Evolutionary conservation across 306 rosid species (phyloP).

Genomic region (Ormosia emarginata): DNA sequence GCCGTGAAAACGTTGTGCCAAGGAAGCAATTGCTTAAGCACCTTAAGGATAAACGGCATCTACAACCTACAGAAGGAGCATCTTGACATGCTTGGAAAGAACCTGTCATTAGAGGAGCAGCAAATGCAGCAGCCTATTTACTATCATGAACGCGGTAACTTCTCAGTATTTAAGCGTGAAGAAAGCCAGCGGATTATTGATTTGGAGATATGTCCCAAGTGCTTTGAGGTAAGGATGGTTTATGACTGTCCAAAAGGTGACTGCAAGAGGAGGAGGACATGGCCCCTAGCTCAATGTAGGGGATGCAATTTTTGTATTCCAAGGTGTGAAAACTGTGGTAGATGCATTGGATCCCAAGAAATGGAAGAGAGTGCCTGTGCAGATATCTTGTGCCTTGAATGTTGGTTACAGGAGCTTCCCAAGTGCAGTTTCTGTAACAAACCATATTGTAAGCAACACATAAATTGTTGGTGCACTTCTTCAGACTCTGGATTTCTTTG

Average conservation of each 20-base stretch:
- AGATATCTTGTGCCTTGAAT: slow-evolving; percentile 52
- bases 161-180: background rate
- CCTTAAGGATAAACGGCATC: slow-evolving; percentile 60
- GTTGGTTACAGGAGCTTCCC: slow-evolving; percentile 70
- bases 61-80: slow-evolving; percentile 58
- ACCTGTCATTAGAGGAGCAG: slow-evolving; percentile 21
- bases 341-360: slow-evolving; percentile 45
- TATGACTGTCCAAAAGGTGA: slow-evolving; percentile 58
- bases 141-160: slow-evolving; percentile 26
- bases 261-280: slow-evolving; percentile 44
- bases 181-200: slow-evolving; percentile 40
- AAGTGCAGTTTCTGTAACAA: slow-evolving; percentile 79
- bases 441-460: slow-evolving; percentile 71
- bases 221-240: slow-evolving; percentile 50
- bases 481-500: slow-evolving; percentile 50
- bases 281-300: slow-evolving; percentile 31
- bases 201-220: slow-evolving; percentile 63
- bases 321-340: slow-evolving; percentile 80
- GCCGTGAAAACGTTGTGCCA: slow-evolving; percentile 58
- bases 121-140: slow-evolving; percentile 31
- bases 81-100: slow-evolving; percentile 40
- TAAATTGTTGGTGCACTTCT: slow-evolving; percentile 23
- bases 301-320: slow-evolving; percentile 68
- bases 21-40: slow-evolving; percentile 44
- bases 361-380: slow-evolving; percentile 58